These are phyloP conservation scores for Starmerella floricola DNA, from an alignment of 805 yeast species.

Conservation along the genomic window DNA sequence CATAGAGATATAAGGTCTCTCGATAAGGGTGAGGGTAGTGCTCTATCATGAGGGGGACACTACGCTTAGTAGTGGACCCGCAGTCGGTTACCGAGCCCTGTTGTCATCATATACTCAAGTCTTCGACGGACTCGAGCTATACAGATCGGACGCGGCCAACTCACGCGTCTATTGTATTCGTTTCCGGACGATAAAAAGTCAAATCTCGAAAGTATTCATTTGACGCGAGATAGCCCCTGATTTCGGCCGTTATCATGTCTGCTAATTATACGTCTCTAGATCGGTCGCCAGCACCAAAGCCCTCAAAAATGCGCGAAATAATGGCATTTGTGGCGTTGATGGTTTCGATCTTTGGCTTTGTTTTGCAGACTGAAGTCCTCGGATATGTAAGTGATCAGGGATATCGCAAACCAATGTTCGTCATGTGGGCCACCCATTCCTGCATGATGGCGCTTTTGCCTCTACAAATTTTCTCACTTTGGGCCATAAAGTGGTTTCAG, in stretches of 20 bases:
- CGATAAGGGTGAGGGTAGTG: too few relatives aligned
- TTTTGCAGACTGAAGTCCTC: slow-evolving; percentile 69
- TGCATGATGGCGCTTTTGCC: slow-evolving; percentile 70
- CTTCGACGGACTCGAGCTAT: too few relatives aligned
- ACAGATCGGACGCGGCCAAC: too few relatives aligned
- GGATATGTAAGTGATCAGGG: slow-evolving; percentile 48
- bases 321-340: slow-evolving; percentile 39
- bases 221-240: neutral
- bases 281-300: neutral
- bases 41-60: too few relatives aligned
- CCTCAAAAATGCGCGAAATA: slow-evolving; percentile 28
- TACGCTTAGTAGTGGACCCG: too few relatives aligned
- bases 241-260: neutral
- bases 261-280: slow-evolving; percentile 2
- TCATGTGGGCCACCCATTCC: slow-evolving; percentile 56
- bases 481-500: slow-evolving; percentile 22
- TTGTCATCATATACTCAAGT: too few relatives aligned
- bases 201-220: too few relatives aligned
- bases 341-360: slow-evolving; percentile 48
- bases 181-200: too few relatives aligned
- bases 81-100: too few relatives aligned
- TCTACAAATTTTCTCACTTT: slow-evolving; percentile 42
- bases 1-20: too few relatives aligned
- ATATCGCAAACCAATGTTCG: slow-evolving; percentile 57
- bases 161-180: too few relatives aligned